Base-by-base conservation (phyloP, 352 stramenopile genomes). In the Phytophthora syringae region DNA sequence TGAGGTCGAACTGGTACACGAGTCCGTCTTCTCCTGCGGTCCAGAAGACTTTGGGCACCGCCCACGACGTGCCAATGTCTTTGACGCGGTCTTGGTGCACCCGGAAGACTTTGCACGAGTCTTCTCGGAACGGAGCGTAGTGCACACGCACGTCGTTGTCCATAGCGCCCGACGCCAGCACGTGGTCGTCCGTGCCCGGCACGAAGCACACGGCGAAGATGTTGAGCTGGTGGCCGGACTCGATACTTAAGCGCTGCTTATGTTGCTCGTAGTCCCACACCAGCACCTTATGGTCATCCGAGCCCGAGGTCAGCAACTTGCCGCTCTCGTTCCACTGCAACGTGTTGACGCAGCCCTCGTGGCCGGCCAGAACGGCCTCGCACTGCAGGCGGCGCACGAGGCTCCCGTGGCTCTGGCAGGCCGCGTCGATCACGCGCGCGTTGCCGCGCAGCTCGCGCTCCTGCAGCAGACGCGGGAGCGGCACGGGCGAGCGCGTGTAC, bases 141-240 rank as follows among this genome's bases (percentile, higher is more conserved):
- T 96, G 89, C 43, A 97, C 77, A 16, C 88, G 86, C 13, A 97
- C 90, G 58, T 96, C 82, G 20, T 81, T 86, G 71, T 95, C 87
- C 85, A 93, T 93, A 0, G 84, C 87, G 7, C 80, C 83, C 4
- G 86, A 88, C 2, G 84, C 86, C 48, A 95, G 64, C 39, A 95
- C 84, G 56, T 95, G 79, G 70, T 93, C 82, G 64, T 93, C 84
- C 1, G 84, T 92, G 44, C 76, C 76, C 2, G 85, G 84, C 50
- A 97, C 79, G 64, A 97, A 95, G 64, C 87, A 89, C 12, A 95
- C 86, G 5, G 84, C 84, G 65, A 97, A 97, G 50, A 97, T 95
- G 60, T 97, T 97, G 59, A 89, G 75, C 0, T 60, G 64, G 64
- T 97, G 89, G 20, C 82, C 86, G 0, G 90, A 93, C 10, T 80